Percentiles rank a stretch among this genome's conserved stretches.
These are phyloP conservation scores for Pythium aquatile DNA, from an alignment of 352 stramenopile genomes.

Conservation along the genomic window DNA sequence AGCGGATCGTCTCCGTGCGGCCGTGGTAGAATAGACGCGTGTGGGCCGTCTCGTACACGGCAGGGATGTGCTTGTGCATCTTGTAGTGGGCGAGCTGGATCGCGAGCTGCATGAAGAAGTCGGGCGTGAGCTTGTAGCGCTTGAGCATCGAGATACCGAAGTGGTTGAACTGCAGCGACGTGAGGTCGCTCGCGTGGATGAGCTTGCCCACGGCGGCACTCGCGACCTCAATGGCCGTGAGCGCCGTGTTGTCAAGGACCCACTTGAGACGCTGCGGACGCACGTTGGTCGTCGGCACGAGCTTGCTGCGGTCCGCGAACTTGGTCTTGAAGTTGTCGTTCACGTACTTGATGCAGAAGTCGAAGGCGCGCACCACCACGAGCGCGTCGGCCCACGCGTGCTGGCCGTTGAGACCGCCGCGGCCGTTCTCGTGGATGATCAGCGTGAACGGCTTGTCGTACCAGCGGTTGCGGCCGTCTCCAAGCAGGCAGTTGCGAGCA, in stretches of 20 bases:
- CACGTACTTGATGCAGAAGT: constrained; percentile 93
- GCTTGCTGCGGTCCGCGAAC: constrained; percentile 70
- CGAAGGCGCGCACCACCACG: constrained; percentile 92
- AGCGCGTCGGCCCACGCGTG: constrained; percentile 98
- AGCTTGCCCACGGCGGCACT: constrained; percentile 90
- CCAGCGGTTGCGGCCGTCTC: constrained; percentile 94
- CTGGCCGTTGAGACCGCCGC: constrained; percentile 94
- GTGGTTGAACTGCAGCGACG: constrained; percentile 90
- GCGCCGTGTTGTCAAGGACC: constrained; percentile 79
- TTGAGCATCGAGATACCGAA: constrained; percentile 93
- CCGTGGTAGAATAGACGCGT: constrained; percentile 97
- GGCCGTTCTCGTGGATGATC: constrained; percentile 95
- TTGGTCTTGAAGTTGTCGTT: constrained; percentile 89
- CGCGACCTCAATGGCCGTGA: constrained; percentile 83
- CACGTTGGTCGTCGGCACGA: constrained; percentile 60
- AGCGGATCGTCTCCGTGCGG: constrained; percentile 91
- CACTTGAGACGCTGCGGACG: constrained; percentile 78
- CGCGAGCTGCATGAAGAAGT: constrained; percentile 97
- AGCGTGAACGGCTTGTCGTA: constrained; percentile 98
- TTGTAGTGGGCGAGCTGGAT: constrained; percentile 98
- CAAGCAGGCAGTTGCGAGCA: constrained; percentile 79
- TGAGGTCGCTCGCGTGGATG: constrained; percentile 89
- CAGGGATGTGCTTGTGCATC: constrained; percentile 91
- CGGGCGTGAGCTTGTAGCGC: constrained; percentile 93
- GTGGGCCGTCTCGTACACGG: constrained; percentile 97